These are phyloP conservation scores for Trichoderma guizhouense DNA, from an alignment of 2,329 filamentous ascomycete genomes.

Conservation along the genomic window DNA sequence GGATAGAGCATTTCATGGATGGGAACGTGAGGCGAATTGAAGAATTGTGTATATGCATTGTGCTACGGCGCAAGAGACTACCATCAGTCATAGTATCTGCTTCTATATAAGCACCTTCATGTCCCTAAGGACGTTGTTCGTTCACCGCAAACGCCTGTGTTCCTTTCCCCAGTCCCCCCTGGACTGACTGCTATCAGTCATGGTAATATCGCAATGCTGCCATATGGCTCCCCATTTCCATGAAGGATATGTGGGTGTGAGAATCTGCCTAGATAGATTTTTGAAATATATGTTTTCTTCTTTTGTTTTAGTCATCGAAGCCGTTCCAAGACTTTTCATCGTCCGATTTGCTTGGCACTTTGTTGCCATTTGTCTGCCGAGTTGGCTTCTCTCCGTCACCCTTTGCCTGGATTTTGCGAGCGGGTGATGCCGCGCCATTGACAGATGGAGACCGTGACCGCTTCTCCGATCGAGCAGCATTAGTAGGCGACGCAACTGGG, in stretches of 20 bases:
- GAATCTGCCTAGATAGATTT: not conserved
- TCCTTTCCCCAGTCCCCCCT: not conserved
- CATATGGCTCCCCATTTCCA: not conserved
- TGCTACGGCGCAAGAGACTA: not conserved
- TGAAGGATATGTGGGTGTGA: not conserved
- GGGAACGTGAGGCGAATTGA: not conserved
- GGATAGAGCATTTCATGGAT: not conserved
- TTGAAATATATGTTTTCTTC: not conserved
- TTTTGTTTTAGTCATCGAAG: constrained; percentile 35
- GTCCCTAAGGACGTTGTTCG: not conserved
- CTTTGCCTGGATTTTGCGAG: constrained; percentile 31
- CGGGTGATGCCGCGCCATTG: constrained; percentile 25
- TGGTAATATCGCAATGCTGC: not conserved
- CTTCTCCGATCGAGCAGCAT: constrained; percentile 26
- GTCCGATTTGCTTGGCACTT: constrained; percentile 28
- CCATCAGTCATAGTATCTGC: not conserved
- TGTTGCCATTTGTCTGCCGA: constrained; percentile 13
- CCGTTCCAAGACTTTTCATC: constrained; percentile 44
- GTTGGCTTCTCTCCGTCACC: constrained; percentile 22
- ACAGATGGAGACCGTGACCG: constrained; percentile 30
- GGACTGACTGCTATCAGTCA: not conserved
- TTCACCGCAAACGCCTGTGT: not conserved
- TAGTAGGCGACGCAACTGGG: constrained; percentile 10
- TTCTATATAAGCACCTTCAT: not conserved
- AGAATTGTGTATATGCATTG: not conserved